Evolutionary conservation across 306 rosid species (phyloP), one percentile per base, ranked within the genome.

Genomic region (Vigna angularis): DNA sequence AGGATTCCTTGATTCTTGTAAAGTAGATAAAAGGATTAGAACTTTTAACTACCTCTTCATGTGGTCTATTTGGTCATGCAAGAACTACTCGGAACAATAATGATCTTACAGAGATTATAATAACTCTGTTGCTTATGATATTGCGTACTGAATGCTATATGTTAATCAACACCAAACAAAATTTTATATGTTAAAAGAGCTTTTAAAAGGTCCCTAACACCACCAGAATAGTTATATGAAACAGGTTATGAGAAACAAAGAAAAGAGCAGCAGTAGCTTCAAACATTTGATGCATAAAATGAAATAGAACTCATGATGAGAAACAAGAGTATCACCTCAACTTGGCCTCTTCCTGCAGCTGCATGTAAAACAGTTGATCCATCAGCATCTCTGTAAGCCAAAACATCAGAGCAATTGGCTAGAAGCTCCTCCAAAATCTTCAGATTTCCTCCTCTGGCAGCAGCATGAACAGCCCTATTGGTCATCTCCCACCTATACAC

Each of bases 331-430:
- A 75, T 87, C 34, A 95, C 98, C 98, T 95, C 92, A 64, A 91
- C 93, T 75, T 89, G 89, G 42, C 98, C 99, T 87, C 91, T 89
- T 32, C 93, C 94, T 0, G 99, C 99, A 64, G 99, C 99, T 6
- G 99, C 93, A 87, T 95, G 99, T 1, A 95, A 80, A 45, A 91
- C 71, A 69, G 97, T 91, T 65, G 97, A 95, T 22, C 97, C 98
- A 16, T 93, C 85, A 78, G 83, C 74, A 79, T 95, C 99, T 81
- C 98, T 88, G 51, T 74, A 93, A 81, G 84, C 93, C 96, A 93
- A 88, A 80, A 91, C 81, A 84, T 95, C 90, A 34, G 85, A 77
- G 56, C 91, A 88, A 83, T 95, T 71, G 1, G 77, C 81, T 73
- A 95, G 91, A 82, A 93, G 94, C 76, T 88, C 96, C 87, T 89